Evolutionary conservation across 257 asterid species (phyloP).

Genomic region (Petrea volubilis): DNA sequence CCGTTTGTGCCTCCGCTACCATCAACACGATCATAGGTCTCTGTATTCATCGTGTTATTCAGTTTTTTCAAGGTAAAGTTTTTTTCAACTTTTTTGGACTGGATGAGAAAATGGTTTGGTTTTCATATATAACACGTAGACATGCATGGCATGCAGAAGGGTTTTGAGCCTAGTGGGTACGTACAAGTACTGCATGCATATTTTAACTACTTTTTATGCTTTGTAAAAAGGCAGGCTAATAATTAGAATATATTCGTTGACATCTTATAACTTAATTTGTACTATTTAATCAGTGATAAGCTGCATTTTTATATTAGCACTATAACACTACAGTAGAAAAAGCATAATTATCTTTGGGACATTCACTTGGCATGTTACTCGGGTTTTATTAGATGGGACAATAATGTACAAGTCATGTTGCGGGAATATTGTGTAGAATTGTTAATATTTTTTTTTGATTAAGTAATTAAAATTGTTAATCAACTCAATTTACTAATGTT

Average conservation of each 20-base stretch:
- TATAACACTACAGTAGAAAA: too few species aligned
- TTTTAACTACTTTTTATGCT: too few species aligned
- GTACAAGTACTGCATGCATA: too few species aligned
- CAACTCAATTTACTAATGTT: too few species aligned
- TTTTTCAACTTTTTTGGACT: background rate
- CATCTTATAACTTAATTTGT: background rate
- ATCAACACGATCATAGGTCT: background rate
- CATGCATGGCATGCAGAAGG: constrained; percentile 9
- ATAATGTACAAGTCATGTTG: background rate
- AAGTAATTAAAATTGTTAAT: too few species aligned
- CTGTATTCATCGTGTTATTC: background rate
- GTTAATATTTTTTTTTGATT: background rate
- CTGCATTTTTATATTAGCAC: too few species aligned
- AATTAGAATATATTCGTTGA: constrained; percentile 23
- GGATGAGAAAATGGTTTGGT: background rate
- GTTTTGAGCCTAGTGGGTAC: too few species aligned
- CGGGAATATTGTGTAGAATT: background rate
- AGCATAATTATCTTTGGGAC: background rate
- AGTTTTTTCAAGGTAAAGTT: background rate
- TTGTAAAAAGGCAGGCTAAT: too few species aligned
- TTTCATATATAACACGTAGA: background rate
- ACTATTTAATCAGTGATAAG: background rate
- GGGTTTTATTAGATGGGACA: background rate
- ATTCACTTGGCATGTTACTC: background rate
- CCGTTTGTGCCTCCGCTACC: background rate